Evolutionary conservation across 2,329 filamentous ascomycete species (phyloP), one percentile per base, ranked within the genome.

Genomic region (Cladophialophora immunda): DNA sequence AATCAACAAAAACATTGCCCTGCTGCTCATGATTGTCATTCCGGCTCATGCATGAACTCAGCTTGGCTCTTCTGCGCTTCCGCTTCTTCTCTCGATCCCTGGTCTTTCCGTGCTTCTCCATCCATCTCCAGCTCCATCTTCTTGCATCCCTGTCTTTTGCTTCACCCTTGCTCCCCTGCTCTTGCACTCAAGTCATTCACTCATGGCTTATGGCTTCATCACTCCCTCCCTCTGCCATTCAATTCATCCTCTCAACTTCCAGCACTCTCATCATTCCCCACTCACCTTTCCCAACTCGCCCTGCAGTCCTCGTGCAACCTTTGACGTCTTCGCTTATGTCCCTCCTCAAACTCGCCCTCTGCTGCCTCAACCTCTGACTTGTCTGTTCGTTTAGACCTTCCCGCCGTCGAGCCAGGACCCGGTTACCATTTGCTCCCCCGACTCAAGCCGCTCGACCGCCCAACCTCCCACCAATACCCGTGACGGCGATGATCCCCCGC

Each of bases 341-440:
- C 9, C 41, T 15, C 17, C 41, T 7, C 29, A 7, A 13, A 9
- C 38, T 47, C 30, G 29, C 17, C 38, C 38, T 19, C n/a, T n/a
- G n/a, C 50, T 30, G 11, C 29, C 22, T 30, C 25, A 13, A 34
- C 3, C n/a, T 41, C 47, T 61, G 58, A 61, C 58, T 61, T 61
- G 58, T 30, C 58, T 34, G 58, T 54, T 61, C 58, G 58, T 61
- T 54, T 54, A 54, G n/a, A 61, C 45, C 17, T 59, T 59, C 38
- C 57, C 19, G 9, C 22, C 1, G 7, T 50, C 34, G 57, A 34
- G 4, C 41, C 41, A 45, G 45, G 8, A 19, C 15, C 27, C 38
- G 38, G 57, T 59, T 30, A 19, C 38, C 50, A 25, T 30, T 34
- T 50, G n/a, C 38, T 50, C 38, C 57, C 57, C 57, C 57, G 57